Percentiles rank a stretch among this genome's conserved stretches.
Evolutionary conservation across 139 green algal species (phyloP).

Genomic region (Closterium sp.): DNA sequence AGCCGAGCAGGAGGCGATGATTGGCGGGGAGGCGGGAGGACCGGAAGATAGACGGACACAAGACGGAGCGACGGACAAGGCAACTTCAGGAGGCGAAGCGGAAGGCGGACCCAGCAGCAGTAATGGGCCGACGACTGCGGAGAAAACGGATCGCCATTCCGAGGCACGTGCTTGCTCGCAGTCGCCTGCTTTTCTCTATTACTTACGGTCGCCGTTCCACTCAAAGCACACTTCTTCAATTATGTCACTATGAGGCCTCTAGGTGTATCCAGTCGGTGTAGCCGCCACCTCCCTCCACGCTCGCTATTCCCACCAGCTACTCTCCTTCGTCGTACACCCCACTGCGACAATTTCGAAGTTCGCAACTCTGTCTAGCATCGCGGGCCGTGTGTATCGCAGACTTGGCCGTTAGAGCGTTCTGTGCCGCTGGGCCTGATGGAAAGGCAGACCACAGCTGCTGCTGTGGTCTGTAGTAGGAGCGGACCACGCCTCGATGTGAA

Average conservation of each 20-base stretch:
- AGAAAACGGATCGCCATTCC: neutral
- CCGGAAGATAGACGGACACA: neutral
- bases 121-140: neutral
- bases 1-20: neutral
- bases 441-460: too few species aligned
- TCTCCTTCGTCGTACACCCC: neutral
- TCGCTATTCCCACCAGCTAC: neutral
- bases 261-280: too few species aligned
- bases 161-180: neutral
- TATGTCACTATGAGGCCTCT: too few species aligned
- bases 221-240: too few species aligned
- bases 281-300: neutral
- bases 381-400: neutral
- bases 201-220: too few species aligned
- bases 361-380: neutral
- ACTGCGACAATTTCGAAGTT: neutral
- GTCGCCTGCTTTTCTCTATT: too few species aligned
- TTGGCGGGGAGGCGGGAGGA: neutral
- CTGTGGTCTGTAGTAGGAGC: neutral
- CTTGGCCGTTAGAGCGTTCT: neutral
- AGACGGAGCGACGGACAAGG: neutral
- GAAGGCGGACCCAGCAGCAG: neutral
- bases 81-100: neutral
- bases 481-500: neutral
- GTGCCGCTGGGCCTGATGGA: too few species aligned